Conservation (phyloP, 208 protist genomes). For the Vickermania spadyakhi region DNA sequence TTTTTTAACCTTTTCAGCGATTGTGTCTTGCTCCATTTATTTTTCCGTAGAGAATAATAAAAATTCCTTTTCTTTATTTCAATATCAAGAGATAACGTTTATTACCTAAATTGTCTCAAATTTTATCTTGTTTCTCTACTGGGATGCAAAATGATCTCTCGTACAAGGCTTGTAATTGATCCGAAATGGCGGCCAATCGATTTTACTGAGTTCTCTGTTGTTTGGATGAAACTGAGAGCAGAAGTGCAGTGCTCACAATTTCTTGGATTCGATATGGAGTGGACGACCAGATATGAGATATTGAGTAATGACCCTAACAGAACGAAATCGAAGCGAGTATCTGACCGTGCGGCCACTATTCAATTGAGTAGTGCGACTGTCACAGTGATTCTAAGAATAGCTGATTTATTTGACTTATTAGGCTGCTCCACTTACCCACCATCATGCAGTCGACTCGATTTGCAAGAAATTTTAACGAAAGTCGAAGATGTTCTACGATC, state of each 20-base stretch:
- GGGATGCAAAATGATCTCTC: conserved; percentile 1
- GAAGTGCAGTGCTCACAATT: conserved; percentile 27
- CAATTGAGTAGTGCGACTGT: conserved; percentile 36
- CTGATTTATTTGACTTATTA: conserved; percentile 20
- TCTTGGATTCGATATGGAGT: conserved; percentile 56
- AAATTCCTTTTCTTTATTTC: too few species aligned
- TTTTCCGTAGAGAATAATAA: too few species aligned
- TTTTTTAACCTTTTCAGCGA: too few species aligned
- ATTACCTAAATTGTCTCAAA: too few species aligned
- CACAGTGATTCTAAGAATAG: conserved; percentile 34
- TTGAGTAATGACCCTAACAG: background rate
- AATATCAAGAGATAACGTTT: too few species aligned
- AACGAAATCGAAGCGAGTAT: conserved; percentile 5
- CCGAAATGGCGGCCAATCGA: conserved; percentile 45
- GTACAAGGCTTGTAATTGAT: conserved; percentile 23
- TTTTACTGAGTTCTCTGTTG: conserved; percentile 6
- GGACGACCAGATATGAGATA: conserved; percentile 24
- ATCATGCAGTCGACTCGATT: background rate
- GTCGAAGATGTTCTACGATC: conserved; percentile 19
- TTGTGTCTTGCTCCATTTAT: too few species aligned
- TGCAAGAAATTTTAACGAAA: conserved; percentile 13
- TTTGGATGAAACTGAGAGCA: conserved; percentile 14
- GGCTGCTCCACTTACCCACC: conserved; percentile 6
- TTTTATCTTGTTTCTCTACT: too few species aligned
- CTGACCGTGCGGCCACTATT: conserved; percentile 32